These are phyloP conservation scores for Psidium guajava DNA, from an alignment of 345 rosid species.

Conservation along the genomic window DNA sequence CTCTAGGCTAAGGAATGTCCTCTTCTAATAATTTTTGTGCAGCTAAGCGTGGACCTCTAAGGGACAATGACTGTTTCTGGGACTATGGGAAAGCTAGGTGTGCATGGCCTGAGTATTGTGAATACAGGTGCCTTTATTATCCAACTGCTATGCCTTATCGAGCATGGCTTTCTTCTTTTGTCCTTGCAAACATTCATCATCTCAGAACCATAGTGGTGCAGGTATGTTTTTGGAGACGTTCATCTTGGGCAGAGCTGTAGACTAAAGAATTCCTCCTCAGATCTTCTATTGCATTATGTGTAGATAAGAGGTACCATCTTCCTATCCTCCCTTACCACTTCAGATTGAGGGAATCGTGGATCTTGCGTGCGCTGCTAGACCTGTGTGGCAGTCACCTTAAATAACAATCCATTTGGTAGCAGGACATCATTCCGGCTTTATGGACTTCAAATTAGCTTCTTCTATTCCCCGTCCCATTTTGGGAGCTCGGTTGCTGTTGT, in stretches of 20 bases:
- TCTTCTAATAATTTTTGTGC: neutral
- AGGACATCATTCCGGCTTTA: neutral
- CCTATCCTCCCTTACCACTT: neutral
- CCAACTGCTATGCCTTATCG: neutral
- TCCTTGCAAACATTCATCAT: neutral
- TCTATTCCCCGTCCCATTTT: neutral
- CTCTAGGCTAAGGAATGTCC: neutral
- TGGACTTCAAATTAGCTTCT: neutral
- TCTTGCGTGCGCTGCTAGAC: neutral
- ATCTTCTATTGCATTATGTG: slow-evolving; percentile 53
- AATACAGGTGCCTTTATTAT: slow-evolving; percentile 54
- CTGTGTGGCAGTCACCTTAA: neutral
- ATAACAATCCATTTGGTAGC: neutral
- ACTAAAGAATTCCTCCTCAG: slow-evolving; percentile 62
- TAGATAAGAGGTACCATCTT: slow-evolving; percentile 9
- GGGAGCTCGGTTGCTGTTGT: neutral
- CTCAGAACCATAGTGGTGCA: slow-evolving; percentile 9
- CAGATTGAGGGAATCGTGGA: neutral
- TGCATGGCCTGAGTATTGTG: slow-evolving; percentile 92
- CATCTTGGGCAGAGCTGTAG: slow-evolving; percentile 99
- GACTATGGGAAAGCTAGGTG: slow-evolving; percentile 96
- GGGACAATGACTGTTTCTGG: slow-evolving; percentile 96
- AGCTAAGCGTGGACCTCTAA: slow-evolving; percentile 94
- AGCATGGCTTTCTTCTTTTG: neutral
- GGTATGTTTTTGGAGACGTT: slow-evolving; percentile 87